Evolutionary conservation across 441 rosid species (phyloP).

Genomic region (Flueggea neowawraea): DNA sequence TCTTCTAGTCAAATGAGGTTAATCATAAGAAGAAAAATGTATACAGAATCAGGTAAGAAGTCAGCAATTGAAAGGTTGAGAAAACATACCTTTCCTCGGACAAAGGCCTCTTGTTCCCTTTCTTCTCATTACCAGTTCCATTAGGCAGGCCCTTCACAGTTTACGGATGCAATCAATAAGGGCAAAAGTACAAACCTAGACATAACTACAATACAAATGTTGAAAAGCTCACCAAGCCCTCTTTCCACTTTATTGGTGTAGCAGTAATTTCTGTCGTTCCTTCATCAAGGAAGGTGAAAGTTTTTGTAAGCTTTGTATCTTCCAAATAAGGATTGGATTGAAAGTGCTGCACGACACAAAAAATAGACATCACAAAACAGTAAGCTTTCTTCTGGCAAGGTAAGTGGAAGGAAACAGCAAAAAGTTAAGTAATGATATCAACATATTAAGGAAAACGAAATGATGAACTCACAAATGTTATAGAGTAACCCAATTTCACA

Average conservation of each 20-base stretch:
- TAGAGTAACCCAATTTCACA: conserved; percentile 90
- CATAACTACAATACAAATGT: neutral
- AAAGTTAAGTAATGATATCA: neutral
- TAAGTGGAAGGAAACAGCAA: neutral
- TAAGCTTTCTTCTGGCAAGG: too few species aligned
- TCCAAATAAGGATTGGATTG: conserved; percentile 82
- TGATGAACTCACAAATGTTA: conserved; percentile 70
- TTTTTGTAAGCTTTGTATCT: conserved; percentile 75
- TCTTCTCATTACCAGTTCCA: conserved; percentile 83
- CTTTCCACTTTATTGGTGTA: conserved; percentile 91
- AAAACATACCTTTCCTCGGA: too few species aligned
- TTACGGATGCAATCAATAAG: conserved; percentile 18
- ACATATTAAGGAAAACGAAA: neutral
- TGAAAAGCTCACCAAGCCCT: conserved; percentile 61
- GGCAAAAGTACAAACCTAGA: conserved; percentile 3
- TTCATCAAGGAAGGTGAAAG: conserved; percentile 82
- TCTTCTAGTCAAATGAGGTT: too few species aligned
- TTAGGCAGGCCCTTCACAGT: conserved; percentile 71
- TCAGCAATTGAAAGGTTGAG: too few species aligned
- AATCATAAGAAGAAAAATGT: too few species aligned
- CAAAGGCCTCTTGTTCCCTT: conserved; percentile 78
- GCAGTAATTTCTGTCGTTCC: conserved; percentile 82
- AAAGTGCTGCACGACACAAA: conserved; percentile 50
- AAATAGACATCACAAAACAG: too few species aligned
- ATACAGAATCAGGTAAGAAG: too few species aligned